Conservation (phyloP, 2,329 filamentous ascomycete species). For the Pestalotiopsis sp. region DNA sequence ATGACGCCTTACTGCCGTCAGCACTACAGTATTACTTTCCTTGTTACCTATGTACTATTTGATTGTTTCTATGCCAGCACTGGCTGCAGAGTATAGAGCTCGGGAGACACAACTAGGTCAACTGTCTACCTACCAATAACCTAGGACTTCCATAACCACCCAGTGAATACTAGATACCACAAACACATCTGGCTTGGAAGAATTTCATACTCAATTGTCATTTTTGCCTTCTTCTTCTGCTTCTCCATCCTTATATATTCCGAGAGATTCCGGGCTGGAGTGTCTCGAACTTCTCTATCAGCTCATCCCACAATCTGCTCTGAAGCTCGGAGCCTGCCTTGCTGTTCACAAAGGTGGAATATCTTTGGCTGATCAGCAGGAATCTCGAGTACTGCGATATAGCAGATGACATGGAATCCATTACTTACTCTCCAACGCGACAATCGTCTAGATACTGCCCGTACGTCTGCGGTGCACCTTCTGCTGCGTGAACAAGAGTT, state of each 20-base stretch:
- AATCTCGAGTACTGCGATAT: neutral
- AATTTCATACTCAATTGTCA: neutral
- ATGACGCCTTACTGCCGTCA: too few species aligned
- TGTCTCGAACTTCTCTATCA: neutral
- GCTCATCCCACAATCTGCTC: constrained; percentile 11
- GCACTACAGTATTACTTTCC: too few species aligned
- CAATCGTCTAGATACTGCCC: constrained; percentile 22
- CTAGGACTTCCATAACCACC: too few species aligned
- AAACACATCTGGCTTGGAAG: too few species aligned
- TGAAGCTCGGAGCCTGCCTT: neutral
- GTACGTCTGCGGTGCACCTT: constrained; percentile 17
- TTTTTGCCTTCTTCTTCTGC: neutral
- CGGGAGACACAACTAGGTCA: too few species aligned
- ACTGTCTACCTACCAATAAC: too few species aligned
- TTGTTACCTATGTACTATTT: too few species aligned
- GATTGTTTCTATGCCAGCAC: too few species aligned
- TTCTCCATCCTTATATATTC: neutral
- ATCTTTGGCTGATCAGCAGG: neutral
- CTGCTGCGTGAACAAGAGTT: constrained; percentile 18
- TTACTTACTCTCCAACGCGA: constrained; percentile 17
- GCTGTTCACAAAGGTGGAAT: constrained; percentile 35
- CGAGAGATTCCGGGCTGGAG: neutral
- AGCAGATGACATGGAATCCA: too few species aligned
- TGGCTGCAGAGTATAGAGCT: too few species aligned
- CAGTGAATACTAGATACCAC: too few species aligned